Evolutionary conservation across 2,329 filamentous ascomycete species (phyloP), one percentile per base, ranked within the genome.

Genomic region (Bisporella sp.): DNA sequence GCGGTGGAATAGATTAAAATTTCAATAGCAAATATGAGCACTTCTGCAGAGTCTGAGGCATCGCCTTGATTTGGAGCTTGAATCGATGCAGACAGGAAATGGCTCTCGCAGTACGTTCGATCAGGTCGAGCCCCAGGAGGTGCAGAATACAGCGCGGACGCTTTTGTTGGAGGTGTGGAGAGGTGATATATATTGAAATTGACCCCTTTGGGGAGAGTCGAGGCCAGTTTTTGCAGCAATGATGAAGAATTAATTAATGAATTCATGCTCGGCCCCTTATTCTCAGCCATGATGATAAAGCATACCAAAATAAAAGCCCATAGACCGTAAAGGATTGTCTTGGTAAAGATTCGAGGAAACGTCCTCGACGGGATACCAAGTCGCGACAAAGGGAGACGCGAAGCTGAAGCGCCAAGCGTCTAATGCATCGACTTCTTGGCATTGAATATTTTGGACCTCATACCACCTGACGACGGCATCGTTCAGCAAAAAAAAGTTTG

Each of bases 1-100:
- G 80, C 78, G 0, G 91, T 96, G 0, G 83, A 87, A 69, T 95
- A 99, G 53, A 99, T 79, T 60, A 93, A 77, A 47, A 96, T 76
- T 66, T 99, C 93, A 55, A 99, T 77, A 12, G 87, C 92, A 52
- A 95, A 84, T 6, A 92, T 76, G 5, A 96, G 71, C 1, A 95
- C 76, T 51, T 66, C 62, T 37, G 51, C 51, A 33, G 44, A 55
- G 29, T 60, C 58, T 11, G 57, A 49, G 40, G 51, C 54, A 31
- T 61, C 55, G 4, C 59, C 56, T 30, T 61, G 58, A 5, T 45
- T 39, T 35, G 51, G 45, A 9, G 51, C 52, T 31, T 48, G 59
- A 54, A 81, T 73, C 1, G 79, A 80, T 21, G 81, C 75, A 5
- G 78, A 72, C 21, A 88, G 71, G 56, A 87, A 95, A 66, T 99